Evolutionary conservation across 495 filamentous ascomycete species (phyloP).

Genomic region (Penicillium chermesinum): DNA sequence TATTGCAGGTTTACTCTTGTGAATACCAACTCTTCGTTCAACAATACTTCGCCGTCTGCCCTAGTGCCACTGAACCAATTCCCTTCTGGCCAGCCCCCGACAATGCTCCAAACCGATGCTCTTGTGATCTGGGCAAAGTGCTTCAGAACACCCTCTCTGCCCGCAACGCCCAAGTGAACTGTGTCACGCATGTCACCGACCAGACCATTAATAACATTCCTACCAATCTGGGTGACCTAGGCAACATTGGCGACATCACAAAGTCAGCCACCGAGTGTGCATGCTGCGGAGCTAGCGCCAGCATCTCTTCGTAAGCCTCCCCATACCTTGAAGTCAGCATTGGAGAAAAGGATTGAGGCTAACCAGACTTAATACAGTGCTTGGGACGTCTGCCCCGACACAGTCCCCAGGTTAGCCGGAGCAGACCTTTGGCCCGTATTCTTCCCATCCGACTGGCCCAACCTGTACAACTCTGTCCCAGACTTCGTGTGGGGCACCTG

Average conservation of each 20-base stretch:
- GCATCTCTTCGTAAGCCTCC: constrained; percentile 23
- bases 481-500: constrained; percentile 23
- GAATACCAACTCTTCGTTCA: constrained; percentile 33
- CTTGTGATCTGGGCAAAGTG: constrained; percentile 28
- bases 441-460: constrained; percentile 20
- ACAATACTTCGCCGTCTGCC: constrained; percentile 29
- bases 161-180: constrained; percentile 19
- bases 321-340: neutral
- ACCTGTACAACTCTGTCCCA: constrained; percentile 22
- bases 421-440: constrained; percentile 25
- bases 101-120: constrained; percentile 29
- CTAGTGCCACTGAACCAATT: constrained; percentile 22
- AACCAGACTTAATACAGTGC: constrained; percentile 8
- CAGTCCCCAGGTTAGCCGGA: constrained; percentile 21
- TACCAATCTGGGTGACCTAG: constrained; percentile 8
- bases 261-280: constrained; percentile 19
- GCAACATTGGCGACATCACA: constrained; percentile 14
- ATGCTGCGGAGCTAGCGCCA: constrained; percentile 27
- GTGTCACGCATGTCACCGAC: constrained; percentile 19
- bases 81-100: constrained; percentile 32
- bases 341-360: neutral
- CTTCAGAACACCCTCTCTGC: constrained; percentile 18
- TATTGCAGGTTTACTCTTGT: constrained; percentile 28
- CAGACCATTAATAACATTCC: constrained; percentile 6
- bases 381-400: constrained; percentile 25